A percentile compares a stretch with the other conserved stretches of the same genome.
Evolutionary conservation across 495 filamentous ascomycete species (phyloP).

Genomic region (Aspergillus cavernicola): DNA sequence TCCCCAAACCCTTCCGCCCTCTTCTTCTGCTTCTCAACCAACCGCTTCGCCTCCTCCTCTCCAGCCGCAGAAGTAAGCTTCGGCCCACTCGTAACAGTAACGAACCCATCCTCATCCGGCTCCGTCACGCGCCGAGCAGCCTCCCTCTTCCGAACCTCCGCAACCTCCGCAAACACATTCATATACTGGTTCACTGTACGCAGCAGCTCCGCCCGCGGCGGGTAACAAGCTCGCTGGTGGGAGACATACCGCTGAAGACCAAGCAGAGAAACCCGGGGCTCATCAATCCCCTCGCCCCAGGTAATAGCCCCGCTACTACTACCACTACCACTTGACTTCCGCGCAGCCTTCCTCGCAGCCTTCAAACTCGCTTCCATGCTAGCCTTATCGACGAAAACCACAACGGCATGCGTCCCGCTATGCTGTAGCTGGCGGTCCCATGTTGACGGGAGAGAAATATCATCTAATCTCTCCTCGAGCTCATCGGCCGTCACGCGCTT

Average conservation of each 20-base stretch:
- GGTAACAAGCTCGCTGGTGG: slow-evolving; percentile 64
- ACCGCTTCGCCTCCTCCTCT: slow-evolving; percentile 68
- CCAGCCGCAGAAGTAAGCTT: slow-evolving; percentile 68
- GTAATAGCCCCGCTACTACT: slow-evolving; percentile 22
- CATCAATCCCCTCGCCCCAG: slow-evolving; percentile 63
- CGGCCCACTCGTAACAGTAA: slow-evolving; percentile 78
- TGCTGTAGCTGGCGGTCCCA: slow-evolving; percentile 72
- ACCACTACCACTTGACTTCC: slow-evolving; percentile 34
- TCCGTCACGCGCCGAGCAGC: slow-evolving; percentile 65
- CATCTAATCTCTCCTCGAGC: slow-evolving; percentile 48
- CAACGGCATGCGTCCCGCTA: slow-evolving; percentile 73
- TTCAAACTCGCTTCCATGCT: slow-evolving; percentile 70
- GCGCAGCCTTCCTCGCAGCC: slow-evolving; percentile 57
- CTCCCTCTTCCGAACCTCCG: slow-evolving; percentile 61
- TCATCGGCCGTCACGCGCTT: slow-evolving; percentile 56
- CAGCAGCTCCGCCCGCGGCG: slow-evolving; percentile 59
- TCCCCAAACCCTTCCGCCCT: slow-evolving; percentile 62
- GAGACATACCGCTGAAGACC: slow-evolving; percentile 60
- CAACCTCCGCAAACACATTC: slow-evolving; percentile 60
- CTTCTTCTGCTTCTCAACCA: slow-evolving; percentile 71
- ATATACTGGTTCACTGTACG: slow-evolving; percentile 77
- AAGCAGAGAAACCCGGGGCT: slow-evolving; percentile 49
- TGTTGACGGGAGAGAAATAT: slow-evolving; percentile 55
- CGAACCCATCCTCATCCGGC: slow-evolving; percentile 92
- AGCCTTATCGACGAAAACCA: slow-evolving; percentile 76